Evolutionary conservation across 352 stramenopile species (phyloP).

Genomic region (Globisporangium echinulatum): DNA sequence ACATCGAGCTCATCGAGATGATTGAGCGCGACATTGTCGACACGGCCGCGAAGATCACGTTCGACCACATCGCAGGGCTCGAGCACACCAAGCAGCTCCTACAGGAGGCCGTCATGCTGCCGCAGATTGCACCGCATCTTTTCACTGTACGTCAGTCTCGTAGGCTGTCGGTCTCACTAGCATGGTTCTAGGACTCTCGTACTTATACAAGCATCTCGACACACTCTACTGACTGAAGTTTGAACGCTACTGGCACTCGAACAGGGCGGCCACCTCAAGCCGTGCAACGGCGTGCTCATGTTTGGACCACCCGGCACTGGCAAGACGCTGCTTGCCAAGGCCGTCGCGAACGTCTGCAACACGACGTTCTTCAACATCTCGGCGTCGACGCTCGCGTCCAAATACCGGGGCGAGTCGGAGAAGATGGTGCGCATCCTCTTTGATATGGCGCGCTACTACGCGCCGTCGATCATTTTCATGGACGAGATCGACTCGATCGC

Average conservation of each 20-base stretch:
- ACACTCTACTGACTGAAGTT: too few species aligned
- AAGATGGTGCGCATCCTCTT: constrained; percentile 97
- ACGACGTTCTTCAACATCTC: constrained; percentile 98
- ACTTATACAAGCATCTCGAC: too few species aligned
- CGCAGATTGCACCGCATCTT: constrained; percentile 77
- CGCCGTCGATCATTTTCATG: constrained; percentile 97
- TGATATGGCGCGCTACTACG: constrained; percentile 97
- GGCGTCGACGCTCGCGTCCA: constrained; percentile 86
- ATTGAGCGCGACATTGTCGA: constrained; percentile 87
- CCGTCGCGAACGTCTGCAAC: constrained; percentile 92
- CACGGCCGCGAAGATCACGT: constrained; percentile 57
- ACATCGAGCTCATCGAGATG: constrained; percentile 79
- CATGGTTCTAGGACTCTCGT: not conserved
- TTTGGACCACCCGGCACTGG: constrained; percentile 86
- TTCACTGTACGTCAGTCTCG: constrained; percentile 43
- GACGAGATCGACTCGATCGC: constrained; percentile 97
- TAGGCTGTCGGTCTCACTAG: too few species aligned
- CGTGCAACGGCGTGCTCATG: constrained; percentile 80
- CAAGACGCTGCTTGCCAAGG: constrained; percentile 87
- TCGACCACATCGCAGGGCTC: constrained; percentile 71
- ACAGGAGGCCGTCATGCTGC: constrained; percentile 82
- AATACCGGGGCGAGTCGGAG: constrained; percentile 93
- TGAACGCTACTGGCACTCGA: too few species aligned
- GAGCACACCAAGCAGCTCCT: constrained; percentile 80
- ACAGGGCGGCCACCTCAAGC: constrained; percentile 70